Base-by-base conservation (phyloP, 805 yeast genomes). In the Komagataella phaffii region DNA sequence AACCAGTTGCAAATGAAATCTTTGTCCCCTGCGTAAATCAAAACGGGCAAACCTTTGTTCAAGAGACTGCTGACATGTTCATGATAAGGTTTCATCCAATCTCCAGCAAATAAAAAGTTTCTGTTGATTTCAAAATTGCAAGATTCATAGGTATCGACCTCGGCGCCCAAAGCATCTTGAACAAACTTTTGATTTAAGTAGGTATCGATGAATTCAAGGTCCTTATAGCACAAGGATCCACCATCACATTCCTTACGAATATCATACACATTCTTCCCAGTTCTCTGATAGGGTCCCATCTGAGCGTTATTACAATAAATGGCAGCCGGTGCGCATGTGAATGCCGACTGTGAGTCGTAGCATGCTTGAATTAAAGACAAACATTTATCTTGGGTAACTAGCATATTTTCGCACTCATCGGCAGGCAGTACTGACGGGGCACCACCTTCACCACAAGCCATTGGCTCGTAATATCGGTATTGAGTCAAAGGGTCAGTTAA, bases 1-100 rank as follows among this genome's bases (percentile, higher is more conserved):
- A 91, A 76, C 96, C 96, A 90, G 73, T 91, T 90, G 72, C 97
- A 90, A 64, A 90, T 90, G 68, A 83, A 90, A 68, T 90, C 98
- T 70, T 88, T 88, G 71, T 90, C 96, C 63, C 98, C 98, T 14
- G 96, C 96, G 61, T 90, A 91, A 55, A 91, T 76, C 64, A 91
- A 75, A 23, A 89, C 90, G 3, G 96, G 96, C 49, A 90, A 61
- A 8, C 75, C 84, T 21, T 75, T 65, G 55, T 88, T 89, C 58
- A 91, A 76, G 55, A 89, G 69, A 48, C 80, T 81, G 21, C 82
- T 73, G 45, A 91, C 88, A 50, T 79, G 80, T 59, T 74, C 77
- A 64, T 88, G 93, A 75, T 82, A 88, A 23, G 96, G 96, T 66
- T 83, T 83, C 83, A 85, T 81, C 85, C 91, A 85, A 70, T 91